Evolutionary conservation across 352 stramenopile genomes (phyloP).

Genomic region (Phytophthora sp.): DNA sequence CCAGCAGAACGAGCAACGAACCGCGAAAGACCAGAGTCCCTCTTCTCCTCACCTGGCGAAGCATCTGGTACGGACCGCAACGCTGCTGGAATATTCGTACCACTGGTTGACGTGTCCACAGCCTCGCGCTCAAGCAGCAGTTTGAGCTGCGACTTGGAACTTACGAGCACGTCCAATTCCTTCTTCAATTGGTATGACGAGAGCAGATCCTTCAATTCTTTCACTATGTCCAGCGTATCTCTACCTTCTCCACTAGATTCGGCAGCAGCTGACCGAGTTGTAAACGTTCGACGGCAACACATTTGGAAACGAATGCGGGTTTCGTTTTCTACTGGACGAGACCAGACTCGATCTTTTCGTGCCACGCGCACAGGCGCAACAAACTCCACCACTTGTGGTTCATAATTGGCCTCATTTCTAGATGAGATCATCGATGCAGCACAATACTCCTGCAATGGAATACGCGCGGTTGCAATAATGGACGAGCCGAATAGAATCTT

Average conservation of each 20-base stretch:
- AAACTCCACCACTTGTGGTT: slow-evolving; percentile 53
- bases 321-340: slow-evolving; percentile 28
- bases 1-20: slow-evolving; percentile 25
- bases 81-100: slow-evolving; percentile 40
- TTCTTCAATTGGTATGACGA: slow-evolving; percentile 53
- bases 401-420: slow-evolving; percentile 13
- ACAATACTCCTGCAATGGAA: slow-evolving; percentile 63
- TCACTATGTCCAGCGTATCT: slow-evolving; percentile 31
- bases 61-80: slow-evolving; percentile 26
- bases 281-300: slow-evolving; percentile 45
- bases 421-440: slow-evolving; percentile 41
- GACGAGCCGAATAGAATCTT: slow-evolving; percentile 77
- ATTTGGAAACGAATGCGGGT: slow-evolving; percentile 56
- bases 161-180: slow-evolving; percentile 64
- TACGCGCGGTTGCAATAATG: slow-evolving; percentile 49
- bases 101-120: slow-evolving; percentile 71
- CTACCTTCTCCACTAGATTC: slow-evolving; percentile 24
- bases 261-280: slow-evolving; percentile 16
- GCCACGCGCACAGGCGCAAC: slow-evolving; percentile 49
- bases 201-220: slow-evolving; percentile 38
- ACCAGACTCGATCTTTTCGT: slow-evolving; percentile 28
- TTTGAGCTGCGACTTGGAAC: slow-evolving; percentile 73
- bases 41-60: slow-evolving; percentile 36
- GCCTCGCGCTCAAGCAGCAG: slow-evolving; percentile 70
- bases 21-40: slow-evolving; percentile 30